Evolutionary conservation across 1,284 basidiomycete species (phyloP).

Genomic region (Apiotrichum sp.): DNA sequence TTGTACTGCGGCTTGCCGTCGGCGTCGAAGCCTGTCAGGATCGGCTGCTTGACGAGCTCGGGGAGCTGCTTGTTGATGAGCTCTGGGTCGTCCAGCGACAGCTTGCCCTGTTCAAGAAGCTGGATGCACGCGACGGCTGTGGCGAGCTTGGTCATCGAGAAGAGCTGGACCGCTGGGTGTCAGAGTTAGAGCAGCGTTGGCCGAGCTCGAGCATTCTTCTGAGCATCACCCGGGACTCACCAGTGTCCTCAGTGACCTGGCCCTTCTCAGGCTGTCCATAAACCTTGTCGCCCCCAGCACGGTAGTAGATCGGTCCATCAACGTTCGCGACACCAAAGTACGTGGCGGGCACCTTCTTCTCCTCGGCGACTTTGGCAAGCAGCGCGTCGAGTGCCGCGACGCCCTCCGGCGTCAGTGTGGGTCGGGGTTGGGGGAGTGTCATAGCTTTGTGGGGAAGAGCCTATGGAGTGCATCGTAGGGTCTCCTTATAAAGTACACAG

Average conservation of each 20-base stretch:
- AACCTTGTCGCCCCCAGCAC: constrained; percentile 24
- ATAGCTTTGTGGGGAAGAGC: not conserved
- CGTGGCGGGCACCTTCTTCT: constrained; percentile 24
- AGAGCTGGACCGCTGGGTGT: constrained; percentile 27
- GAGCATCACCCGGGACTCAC: constrained; percentile 14
- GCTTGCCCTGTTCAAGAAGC: constrained; percentile 14
- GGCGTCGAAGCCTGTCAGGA: constrained; percentile 16
- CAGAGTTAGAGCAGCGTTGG: not conserved
- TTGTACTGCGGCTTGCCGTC: constrained; percentile 17
- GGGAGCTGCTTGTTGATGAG: constrained; percentile 29
- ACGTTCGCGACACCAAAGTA: constrained; percentile 28
- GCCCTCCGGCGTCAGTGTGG: constrained; percentile 4
- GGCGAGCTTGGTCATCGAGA: constrained; percentile 38
- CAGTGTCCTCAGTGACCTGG: constrained; percentile 27
- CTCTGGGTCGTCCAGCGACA: constrained; percentile 23
- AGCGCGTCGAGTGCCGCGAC: constrained; percentile 23
- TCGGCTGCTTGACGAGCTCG: constrained; percentile 26
- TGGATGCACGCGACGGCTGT: constrained; percentile 7
- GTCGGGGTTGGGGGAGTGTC: not conserved
- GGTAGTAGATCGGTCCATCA: constrained; percentile 22
- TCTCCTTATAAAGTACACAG: too few species aligned
- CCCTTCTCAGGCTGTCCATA: constrained; percentile 26
- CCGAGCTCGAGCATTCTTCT: not conserved
- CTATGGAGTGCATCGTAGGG: too few species aligned
- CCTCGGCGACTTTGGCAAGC: constrained; percentile 16